Evolutionary conservation across 306 rosid species (phyloP).

Genomic region (Prunus davidiana): DNA sequence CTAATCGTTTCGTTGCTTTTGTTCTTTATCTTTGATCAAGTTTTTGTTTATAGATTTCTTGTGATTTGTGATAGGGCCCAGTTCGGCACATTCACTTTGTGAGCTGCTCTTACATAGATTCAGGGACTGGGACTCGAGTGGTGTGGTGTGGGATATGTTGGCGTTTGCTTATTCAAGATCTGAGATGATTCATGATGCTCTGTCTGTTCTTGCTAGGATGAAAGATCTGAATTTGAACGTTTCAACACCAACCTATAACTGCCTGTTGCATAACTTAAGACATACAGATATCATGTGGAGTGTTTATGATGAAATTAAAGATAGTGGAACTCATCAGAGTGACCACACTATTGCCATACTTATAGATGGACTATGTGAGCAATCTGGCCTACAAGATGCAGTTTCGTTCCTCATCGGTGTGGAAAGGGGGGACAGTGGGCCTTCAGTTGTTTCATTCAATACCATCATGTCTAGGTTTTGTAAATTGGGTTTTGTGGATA

Average conservation of each 20-base stretch:
- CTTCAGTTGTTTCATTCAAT: conserved; percentile 46
- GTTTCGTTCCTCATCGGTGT: conserved; percentile 31
- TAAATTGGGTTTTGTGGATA: conserved; percentile 42
- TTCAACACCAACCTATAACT: conserved; percentile 41
- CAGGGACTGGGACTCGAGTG: conserved; percentile 35
- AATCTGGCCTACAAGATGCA: conserved; percentile 41
- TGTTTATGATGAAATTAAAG: conserved; percentile 35
- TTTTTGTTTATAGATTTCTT: conserved; percentile 14
- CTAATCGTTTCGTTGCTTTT: neutral
- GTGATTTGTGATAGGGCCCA: conserved; percentile 41
- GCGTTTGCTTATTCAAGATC: conserved; percentile 41
- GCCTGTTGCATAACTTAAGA: conserved; percentile 47
- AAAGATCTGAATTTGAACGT: conserved; percentile 42
- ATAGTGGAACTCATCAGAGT: conserved; percentile 32
- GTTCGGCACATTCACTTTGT: conserved; percentile 42
- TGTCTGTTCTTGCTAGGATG: conserved; percentile 51
- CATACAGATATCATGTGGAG: conserved; percentile 44
- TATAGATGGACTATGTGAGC: conserved; percentile 45
- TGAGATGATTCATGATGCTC: conserved; percentile 47
- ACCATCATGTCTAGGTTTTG: conserved; percentile 46
- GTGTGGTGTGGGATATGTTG: conserved; percentile 49
- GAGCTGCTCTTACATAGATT: conserved; percentile 38
- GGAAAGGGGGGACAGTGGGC: conserved; percentile 20
- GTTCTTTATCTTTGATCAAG: neutral
- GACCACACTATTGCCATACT: conserved; percentile 47